phyloP scores from a whole-genome alignment of 768 basidiomycete species.

The Suillus bovinus region DNA sequence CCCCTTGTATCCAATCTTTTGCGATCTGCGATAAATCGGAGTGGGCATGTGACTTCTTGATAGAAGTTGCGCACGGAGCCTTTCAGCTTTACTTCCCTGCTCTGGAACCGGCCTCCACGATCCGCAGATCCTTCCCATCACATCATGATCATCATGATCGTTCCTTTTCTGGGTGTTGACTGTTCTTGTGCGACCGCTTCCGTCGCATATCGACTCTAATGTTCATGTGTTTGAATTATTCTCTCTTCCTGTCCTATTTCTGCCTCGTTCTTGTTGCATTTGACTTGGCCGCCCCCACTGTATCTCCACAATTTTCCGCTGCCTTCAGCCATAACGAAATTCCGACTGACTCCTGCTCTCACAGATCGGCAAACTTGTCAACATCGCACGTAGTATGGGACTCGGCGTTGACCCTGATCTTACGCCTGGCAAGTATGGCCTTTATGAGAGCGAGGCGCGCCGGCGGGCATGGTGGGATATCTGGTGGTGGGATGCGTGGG shows the following conservation, averaged over 20 bases:
- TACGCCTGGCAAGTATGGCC: slow-evolving; percentile 43
- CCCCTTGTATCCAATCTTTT: background rate
- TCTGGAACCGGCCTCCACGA: background rate
- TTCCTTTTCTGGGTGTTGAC: background rate
- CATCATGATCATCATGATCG: background rate
- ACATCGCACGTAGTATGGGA: slow-evolving; percentile 62
- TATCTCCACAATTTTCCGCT: too few species aligned
- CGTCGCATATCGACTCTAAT: background rate
- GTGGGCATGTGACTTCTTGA: background rate
- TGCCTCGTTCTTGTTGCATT: slow-evolving; percentile 13
- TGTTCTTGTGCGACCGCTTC: background rate
- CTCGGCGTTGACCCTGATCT: slow-evolving; percentile 61
- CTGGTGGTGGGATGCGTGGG: slow-evolving; percentile 75
- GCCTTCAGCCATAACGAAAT: background rate
- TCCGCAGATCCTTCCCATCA: slow-evolving; percentile 1
- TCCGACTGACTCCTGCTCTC: background rate
- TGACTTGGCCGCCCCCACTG: background rate
- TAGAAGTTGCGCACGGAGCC: background rate
- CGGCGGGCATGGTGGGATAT: slow-evolving; percentile 79
- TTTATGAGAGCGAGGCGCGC: slow-evolving; percentile 54
- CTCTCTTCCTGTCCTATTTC: background rate
- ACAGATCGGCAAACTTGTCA: slow-evolving; percentile 71
- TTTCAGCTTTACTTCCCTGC: background rate
- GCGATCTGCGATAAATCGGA: background rate
- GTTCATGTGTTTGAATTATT: background rate